Percentiles rank a stretch among this genome's conserved stretches.
Evolutionary conservation across 768 basidiomycete genomes (phyloP).

Genomic region (Cantharellus cinnabarinus): DNA sequence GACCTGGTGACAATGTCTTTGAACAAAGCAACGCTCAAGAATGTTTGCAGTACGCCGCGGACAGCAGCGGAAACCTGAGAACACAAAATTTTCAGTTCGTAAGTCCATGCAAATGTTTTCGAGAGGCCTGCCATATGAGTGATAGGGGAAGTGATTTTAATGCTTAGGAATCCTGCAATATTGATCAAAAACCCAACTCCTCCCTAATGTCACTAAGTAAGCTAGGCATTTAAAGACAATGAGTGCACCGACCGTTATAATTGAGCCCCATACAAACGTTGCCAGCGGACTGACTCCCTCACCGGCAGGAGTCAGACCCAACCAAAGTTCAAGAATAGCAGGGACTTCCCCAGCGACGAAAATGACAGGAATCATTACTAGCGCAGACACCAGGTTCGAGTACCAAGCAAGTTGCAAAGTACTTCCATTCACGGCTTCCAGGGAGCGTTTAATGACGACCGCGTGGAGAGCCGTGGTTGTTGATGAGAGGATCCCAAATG

Average conservation of each 20-base stretch:
- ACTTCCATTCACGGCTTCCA: slow-evolving; percentile 62
- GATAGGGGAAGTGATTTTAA: slow-evolving; percentile 94
- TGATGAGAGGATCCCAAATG: slow-evolving; percentile 68
- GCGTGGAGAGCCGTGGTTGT: slow-evolving; percentile 80
- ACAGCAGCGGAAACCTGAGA: slow-evolving; percentile 52
- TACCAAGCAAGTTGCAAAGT: slow-evolving; percentile 82
- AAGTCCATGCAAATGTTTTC: background rate
- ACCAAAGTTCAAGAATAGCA: slow-evolving; percentile 39
- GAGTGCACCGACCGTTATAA: slow-evolving; percentile 43
- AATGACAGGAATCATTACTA: slow-evolving; percentile 52
- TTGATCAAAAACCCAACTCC: slow-evolving; percentile 84
- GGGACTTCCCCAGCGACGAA: slow-evolving; percentile 57
- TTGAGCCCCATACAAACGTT: slow-evolving; percentile 61
- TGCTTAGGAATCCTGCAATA: slow-evolving; percentile 77
- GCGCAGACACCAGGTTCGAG: slow-evolving; percentile 62
- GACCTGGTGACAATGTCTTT: slow-evolving; percentile 60
- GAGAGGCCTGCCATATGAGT: slow-evolving; percentile 61
- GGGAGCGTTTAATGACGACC: slow-evolving; percentile 78
- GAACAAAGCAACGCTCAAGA: slow-evolving; percentile 68
- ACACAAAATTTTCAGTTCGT: background rate
- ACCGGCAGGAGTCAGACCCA: slow-evolving; percentile 18
- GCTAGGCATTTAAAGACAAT: background rate
- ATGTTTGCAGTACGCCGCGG: slow-evolving; percentile 78
- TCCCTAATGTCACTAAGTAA: slow-evolving; percentile 30
- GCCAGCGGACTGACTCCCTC: background rate